Evolutionary conservation across 768 basidiomycete genomes (phyloP).

Genomic region (Lactarius sp.): DNA sequence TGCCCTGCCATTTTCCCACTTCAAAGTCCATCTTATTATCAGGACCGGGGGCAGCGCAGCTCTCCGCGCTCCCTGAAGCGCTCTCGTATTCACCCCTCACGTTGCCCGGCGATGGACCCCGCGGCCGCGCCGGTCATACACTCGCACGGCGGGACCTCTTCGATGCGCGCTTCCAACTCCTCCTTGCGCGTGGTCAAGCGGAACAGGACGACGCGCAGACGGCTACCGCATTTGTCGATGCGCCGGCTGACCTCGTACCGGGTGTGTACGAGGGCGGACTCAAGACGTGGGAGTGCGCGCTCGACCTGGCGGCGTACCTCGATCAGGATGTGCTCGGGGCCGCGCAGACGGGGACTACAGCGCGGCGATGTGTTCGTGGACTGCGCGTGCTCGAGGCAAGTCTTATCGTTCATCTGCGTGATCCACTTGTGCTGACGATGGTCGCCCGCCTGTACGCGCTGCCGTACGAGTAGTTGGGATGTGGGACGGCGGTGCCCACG

Average conservation of each 20-base stretch:
- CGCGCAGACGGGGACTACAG: background rate
- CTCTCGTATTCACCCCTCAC: constrained; percentile 78
- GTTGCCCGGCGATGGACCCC: constrained; percentile 34
- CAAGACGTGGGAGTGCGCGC: constrained; percentile 96
- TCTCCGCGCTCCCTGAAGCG: constrained; percentile 59
- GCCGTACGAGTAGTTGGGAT: constrained; percentile 64
- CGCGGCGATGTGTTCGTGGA: constrained; percentile 36
- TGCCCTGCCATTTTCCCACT: constrained; percentile 10
- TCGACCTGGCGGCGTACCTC: constrained; percentile 76
- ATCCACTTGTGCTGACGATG: background rate
- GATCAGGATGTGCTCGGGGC: constrained; percentile 30
- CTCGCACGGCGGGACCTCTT: constrained; percentile 84
- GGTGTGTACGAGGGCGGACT: constrained; percentile 94
- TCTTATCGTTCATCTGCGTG: background rate
- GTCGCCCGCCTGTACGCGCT: background rate
- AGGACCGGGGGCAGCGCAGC: constrained; percentile 39
- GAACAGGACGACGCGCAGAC: constrained; percentile 30
- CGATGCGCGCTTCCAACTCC: constrained; percentile 91
- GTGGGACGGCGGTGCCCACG: constrained; percentile 87
- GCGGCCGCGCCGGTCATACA: constrained; percentile 19
- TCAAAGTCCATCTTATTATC: background rate
- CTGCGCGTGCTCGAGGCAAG: constrained; percentile 69
- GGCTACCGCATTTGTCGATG: constrained; percentile 54
- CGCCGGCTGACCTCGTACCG: constrained; percentile 85
- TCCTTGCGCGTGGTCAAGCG: constrained; percentile 52